Evolutionary conservation across 805 yeast genomes (phyloP).

Genomic region (Cyberlindnera mrakii): DNA sequence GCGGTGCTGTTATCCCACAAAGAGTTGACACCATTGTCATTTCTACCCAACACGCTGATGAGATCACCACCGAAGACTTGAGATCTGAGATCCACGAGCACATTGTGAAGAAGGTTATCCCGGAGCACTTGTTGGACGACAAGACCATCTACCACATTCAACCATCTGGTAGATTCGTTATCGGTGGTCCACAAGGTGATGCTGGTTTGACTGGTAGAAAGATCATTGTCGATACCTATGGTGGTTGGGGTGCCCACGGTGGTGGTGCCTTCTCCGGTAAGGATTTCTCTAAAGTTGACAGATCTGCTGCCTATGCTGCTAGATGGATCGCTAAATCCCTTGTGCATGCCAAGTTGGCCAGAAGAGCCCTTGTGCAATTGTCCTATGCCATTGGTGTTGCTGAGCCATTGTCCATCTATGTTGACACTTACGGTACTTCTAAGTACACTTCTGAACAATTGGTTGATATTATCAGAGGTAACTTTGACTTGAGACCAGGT

Average conservation of each 20-base stretch:
- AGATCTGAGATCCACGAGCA: constrained; percentile 73
- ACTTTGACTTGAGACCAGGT: constrained; percentile 99
- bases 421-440: constrained; percentile 98
- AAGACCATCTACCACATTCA: constrained; percentile 97
- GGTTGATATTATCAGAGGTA: constrained; percentile 84
- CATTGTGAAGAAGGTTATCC: constrained; percentile 87
- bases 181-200: constrained; percentile 99
- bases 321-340: constrained; percentile 99
- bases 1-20: constrained; percentile 91
- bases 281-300: constrained; percentile 99
- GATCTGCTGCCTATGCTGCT: constrained; percentile 99
- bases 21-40: constrained; percentile 98
- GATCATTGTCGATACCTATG: constrained; percentile 98
- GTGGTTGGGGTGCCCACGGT: constrained; percentile 99
- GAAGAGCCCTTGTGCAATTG: constrained; percentile 96
- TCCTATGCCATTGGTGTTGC: constrained; percentile 99
- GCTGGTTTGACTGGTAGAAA: constrained; percentile 99
- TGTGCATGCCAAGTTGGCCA: constrained; percentile 89
- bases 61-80: constrained; percentile 87
- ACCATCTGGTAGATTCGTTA: constrained; percentile 99
- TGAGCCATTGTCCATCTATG: constrained; percentile 96
- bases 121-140: constrained; percentile 84
- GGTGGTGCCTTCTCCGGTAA: constrained; percentile 99
- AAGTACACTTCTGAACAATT: constrained; percentile 83
- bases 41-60: constrained; percentile 97